A percentile compares a stretch with the other conserved stretches of the same genome.
These are phyloP conservation scores for Triticum timopheevii DNA, from an alignment of 176 grass and related monocot species.

Conservation along the genomic window DNA sequence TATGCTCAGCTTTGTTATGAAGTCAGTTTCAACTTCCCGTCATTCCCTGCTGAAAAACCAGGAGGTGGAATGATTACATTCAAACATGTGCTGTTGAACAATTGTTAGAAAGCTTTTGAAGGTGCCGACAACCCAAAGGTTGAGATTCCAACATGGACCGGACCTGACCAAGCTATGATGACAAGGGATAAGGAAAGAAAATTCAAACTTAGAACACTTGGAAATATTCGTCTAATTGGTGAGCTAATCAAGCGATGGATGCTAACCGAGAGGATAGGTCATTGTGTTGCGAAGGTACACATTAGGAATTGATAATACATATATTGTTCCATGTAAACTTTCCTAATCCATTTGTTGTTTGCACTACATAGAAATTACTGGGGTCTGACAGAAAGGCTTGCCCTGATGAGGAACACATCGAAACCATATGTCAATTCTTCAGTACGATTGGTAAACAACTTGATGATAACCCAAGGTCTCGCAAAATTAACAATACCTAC, in stretches of 20 bases:
- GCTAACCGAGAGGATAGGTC: conserved; percentile 85
- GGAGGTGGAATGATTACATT: conserved; percentile 71
- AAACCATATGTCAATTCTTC: conserved; percentile 88
- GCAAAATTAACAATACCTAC: conserved; percentile 69
- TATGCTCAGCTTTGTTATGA: conserved; percentile 84
- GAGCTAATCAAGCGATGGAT: conserved; percentile 91
- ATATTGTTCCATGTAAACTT: not conserved
- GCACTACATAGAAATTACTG: conserved; percentile 48
- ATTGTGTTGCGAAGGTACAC: conserved; percentile 86
- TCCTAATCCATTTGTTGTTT: conserved; percentile 23
- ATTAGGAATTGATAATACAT: not conserved
- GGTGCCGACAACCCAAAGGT: conserved; percentile 51
- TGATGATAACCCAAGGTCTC: conserved; percentile 70
- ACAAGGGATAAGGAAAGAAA: conserved; percentile 64
- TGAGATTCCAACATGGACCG: conserved; percentile 57
- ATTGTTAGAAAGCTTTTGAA: conserved; percentile 88
- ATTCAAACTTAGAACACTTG: conserved; percentile 69
- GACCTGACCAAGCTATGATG: conserved; percentile 63
- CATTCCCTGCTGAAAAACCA: conserved; percentile 60
- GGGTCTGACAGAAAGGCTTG: conserved; percentile 65
- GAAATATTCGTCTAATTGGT: conserved; percentile 85
- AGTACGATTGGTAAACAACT: conserved; percentile 91
- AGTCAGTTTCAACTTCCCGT: conserved; percentile 61
- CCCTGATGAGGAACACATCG: conserved; percentile 80
- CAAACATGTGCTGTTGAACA: conserved; percentile 73